Base-by-base conservation (phyloP, 305 asterid genomes). In the Fraxinus dipetala region DNA sequence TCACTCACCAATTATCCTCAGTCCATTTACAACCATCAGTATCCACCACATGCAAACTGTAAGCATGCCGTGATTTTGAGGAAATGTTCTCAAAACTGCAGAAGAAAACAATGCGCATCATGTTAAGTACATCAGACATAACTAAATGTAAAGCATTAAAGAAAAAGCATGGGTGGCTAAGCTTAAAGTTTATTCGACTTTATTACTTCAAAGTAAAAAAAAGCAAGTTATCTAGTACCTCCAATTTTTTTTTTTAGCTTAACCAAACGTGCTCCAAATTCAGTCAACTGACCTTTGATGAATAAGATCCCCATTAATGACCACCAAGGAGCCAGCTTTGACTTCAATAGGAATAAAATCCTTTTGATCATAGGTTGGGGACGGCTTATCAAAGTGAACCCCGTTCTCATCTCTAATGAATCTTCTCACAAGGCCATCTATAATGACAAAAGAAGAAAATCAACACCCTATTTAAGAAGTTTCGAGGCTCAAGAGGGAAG, bases 81-180 rank as follows among this genome's bases (percentile, higher is more conserved):
- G 98, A 96, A 81, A 85, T 89, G 89, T 96, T 96, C 93, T 96
- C 99, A 16, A 92, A 93, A 85, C 98, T 96, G 93, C 80, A 80
- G 26, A 59, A 79, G 13, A 77, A 51, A 31, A 81, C 13, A 45
- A 79, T 40, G 16, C n/a, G 48, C 9, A 70, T 59, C 56, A 35
- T 14, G 3, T 18, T 34, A 79, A 18, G 77, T 73, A 31, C 78
- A 84, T 82, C 18, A 9, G 34, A 63, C 32, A 65, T 24, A 9
- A 24, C 24, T 73, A 22, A 24, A 8, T 18, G 35, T 72, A 73
- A 78, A 56, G 28, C 0, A 56, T 56, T 18, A 56, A 18, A 56
- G 24, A 56, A 26, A 10, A 65, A 65, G 35, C 72, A 65, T 0
- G 18, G 32, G 35, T 22, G 56, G 56, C 56, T 22, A 61, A 7